Evolutionary conservation across 257 asterid genomes (phyloP), one percentile per base, ranked within the genome.

Genomic region (Marsdenia floribunda): DNA sequence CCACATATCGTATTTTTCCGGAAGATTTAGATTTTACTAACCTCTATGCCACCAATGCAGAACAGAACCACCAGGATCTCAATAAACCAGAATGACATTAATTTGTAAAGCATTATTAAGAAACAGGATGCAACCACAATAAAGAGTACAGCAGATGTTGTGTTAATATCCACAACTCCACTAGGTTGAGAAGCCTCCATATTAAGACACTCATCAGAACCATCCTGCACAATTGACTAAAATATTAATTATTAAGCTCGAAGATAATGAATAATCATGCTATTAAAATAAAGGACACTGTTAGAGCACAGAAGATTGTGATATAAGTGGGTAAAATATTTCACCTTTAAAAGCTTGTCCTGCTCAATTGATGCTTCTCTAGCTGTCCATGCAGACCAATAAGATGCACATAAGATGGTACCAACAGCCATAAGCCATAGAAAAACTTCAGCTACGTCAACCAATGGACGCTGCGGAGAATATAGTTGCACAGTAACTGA

Each of bases 311-410:
- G 63, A 29, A 71, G 22, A 68, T 44, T 57, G 74, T 52, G 15
- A 46, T 52, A 19, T 52, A 33, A 76, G 71, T 46, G 9, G 63
- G 75, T 8, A 70, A 42, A 70, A 16, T 49, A 47, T 12, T 38
- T 72, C 70, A 91, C 98, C 94, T 93, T 90, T 61, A 91, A 76
- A 76, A 86, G 88, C 82, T 90, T 91, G 80, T 91, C 97, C 71
- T 88, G 91, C 84, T 91, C 98, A 72, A 84, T 71, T 73, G 94
- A 91, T 66, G 93, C 89, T 84, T 93, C 96, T 80, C 88, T 87
- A 49, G 98, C 97, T 72, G 87, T 88, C 96, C 96, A 90, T n/a
- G 98, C 96, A 37, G 98, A 93, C 98, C 98, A 93, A 80, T 88
- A 93, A 60, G 97, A 91, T 37, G 96, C 93, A 58, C 92, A 89